These are phyloP conservation scores for Stereum hirsutum DNA, from an alignment of 1,284 basidiomycete genomes.

Conservation along the genomic window DNA sequence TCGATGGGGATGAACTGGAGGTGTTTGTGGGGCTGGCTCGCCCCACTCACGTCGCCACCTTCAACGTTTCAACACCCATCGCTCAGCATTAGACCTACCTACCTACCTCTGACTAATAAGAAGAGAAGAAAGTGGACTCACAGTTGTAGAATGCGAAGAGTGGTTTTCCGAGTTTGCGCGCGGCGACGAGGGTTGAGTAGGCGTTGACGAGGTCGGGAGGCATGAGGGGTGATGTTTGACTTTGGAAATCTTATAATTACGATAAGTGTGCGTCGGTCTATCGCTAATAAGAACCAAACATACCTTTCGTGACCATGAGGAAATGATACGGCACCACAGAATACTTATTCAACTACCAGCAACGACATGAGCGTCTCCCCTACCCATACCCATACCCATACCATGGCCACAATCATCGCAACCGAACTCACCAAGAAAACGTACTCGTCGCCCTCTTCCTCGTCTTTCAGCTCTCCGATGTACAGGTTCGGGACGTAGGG, in stretches of 20 bases:
- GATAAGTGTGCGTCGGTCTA: conserved; percentile 1
- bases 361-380: too few species aligned
- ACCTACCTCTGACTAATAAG: too few species aligned
- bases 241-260: conserved; percentile 44
- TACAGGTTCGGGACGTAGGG: conserved; percentile 71
- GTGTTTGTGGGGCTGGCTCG: conserved; percentile 85
- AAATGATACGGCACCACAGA: conserved; percentile 80
- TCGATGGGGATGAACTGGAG: conserved; percentile 71
- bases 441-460: conserved; percentile 55
- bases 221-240: conserved; percentile 70
- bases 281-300: too few species aligned
- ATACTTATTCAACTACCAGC: conserved; percentile 83
- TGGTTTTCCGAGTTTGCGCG: conserved; percentile 44
- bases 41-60: conserved; percentile 78
- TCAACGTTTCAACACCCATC: too few species aligned
- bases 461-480: conserved; percentile 63
- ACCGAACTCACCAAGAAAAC: conserved; percentile 61
- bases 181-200: conserved; percentile 64
- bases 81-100: too few species aligned
- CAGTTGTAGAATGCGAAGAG: conserved; percentile 86
- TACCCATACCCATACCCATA: too few species aligned
- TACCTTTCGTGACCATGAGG: conserved; percentile 73
- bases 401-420: too few species aligned
- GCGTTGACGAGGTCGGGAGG: conserved; percentile 71
- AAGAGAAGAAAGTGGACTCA: conserved; percentile 24